Evolutionary conservation across 352 stramenopile genomes (phyloP), one percentile per base, ranked within the genome.

Genomic region (Phytophthora cactorum): DNA sequence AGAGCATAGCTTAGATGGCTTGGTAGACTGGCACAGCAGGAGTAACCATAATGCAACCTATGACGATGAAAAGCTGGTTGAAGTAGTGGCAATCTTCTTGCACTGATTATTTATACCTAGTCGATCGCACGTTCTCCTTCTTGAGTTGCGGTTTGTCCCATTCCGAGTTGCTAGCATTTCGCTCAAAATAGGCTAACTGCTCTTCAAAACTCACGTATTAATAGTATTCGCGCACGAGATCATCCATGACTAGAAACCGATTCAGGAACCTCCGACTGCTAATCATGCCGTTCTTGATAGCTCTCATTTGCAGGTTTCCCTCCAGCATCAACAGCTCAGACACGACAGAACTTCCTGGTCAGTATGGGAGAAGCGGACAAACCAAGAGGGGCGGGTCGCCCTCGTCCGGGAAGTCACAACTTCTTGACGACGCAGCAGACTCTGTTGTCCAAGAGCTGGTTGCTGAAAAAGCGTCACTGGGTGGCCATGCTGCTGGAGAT

Each of bases 401-500:
- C 50, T 44, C 62, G 45, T 14, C 58, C 57, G 1, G 52, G 41
- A 39, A 54, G 50, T 14, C 51, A 25, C 14, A 55, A 25, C 51
- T 64, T 74, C 47, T 15, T 71, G 27, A 39, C 14, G 29, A 73
- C 59, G 22, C 68, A 76, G 45, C 45, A 36, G 29, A 89, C 86
- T 41, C 66, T 92, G 34, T 58, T 93, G 12, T 88, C 78, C 69
- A 93, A 93, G 68, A 93, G 89, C 65, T 86, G 72, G 72, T 61
- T 90, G 64, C 70, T 93, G 50, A 93, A 93, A 65, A 84, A 81
- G 60, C 83, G 85, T 8, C 81, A 91, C 44, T 71, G 69, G 44
- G 25, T 85, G 6, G 81, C 79, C 11, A 90, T 81, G 27, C 28
- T 75, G 31, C 34, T 86, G 10, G 83, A 93, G 56, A 75, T 92